Evolutionary conservation across 306 rosid genomes (phyloP), one percentile per base, ranked within the genome.

Genomic region (Vigna reflexopilosa): DNA sequence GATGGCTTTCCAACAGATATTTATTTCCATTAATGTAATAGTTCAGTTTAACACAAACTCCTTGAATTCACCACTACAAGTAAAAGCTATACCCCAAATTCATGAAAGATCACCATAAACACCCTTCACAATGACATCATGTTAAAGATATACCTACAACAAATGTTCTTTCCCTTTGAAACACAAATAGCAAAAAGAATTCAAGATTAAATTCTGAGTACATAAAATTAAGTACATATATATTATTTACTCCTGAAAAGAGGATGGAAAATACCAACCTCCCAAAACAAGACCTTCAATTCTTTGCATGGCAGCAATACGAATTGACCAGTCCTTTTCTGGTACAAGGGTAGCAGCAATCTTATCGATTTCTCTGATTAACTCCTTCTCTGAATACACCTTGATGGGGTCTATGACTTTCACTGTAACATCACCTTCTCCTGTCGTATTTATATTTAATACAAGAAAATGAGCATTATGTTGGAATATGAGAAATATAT

Each of bases 281-380:
- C 99, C 99, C 77, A 49, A 87, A 88, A 96, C 87, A 85, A 96
- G 94, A 45, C 91, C 96, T 87, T 96, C 99, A 62, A 93, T 77
- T 90, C 96, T 93, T 86, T 91, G 99, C 93, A 96, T 85, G 50
- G 96, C 98, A 81, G 98, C 87, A 56, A 96, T 93, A 63, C 99
- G 94, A 69, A 93, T 51, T 13, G 96, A 91, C 99, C 99, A 96
- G 82, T 96, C 99, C 89, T 93, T 96, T 70, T 96, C 99, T 19
- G 99, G 99, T 79, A 96, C 94, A 77, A 96, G 98, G 66, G 86
- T 96, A 70, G 94, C 85, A 72, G 92, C 86, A 87, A 93, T 85
- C 92, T 93, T 96, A 81, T 96, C 98, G 76, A 91, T 44, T 87
- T 96, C 98, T 86, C 98, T 87, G 72, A 88, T 84, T 38, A 96